Evolutionary conservation across 1,284 basidiomycete species (phyloP).

Genomic region (Ustilago trichophora): DNA sequence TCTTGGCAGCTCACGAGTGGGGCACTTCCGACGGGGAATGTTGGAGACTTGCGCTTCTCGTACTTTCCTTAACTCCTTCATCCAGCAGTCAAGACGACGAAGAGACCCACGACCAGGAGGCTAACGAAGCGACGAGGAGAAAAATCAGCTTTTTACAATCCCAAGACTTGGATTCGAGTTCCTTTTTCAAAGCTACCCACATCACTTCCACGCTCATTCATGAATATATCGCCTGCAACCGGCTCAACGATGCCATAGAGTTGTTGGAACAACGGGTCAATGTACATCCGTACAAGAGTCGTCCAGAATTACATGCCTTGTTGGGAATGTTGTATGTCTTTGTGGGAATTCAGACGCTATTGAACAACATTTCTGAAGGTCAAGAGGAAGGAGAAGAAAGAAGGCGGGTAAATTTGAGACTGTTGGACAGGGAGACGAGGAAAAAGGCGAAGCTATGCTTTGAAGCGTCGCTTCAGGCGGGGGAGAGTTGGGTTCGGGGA

Average conservation of each 20-base stretch:
- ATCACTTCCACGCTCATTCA: slow-evolving; percentile 11
- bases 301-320: slow-evolving; percentile 15
- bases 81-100: background rate
- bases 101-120: background rate
- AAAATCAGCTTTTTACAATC: slow-evolving; percentile 9
- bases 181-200: slow-evolving; percentile 13
- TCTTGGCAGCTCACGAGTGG: slow-evolving; percentile 36
- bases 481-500: background rate
- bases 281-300: slow-evolving; percentile 24
- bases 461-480: slow-evolving; percentile 10
- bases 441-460: slow-evolving; percentile 21
- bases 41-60: slow-evolving; percentile 5
- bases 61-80: background rate
- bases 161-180: slow-evolving; percentile 10
- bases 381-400: background rate
- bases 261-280: slow-evolving; percentile 25
- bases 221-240: slow-evolving; percentile 13
- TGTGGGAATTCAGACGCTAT: slow-evolving; percentile 12
- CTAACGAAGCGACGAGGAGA: background rate
- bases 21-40: slow-evolving; percentile 2
- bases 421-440: slow-evolving; percentile 20
- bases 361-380: background rate
- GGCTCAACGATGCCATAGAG: slow-evolving; percentile 28
- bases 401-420: slow-evolving; percentile 4
- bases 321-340: slow-evolving; percentile 37